Conservation (phyloP, 1,284 basidiomycete genomes). For the Cystobasidium slooffiae region DNA sequence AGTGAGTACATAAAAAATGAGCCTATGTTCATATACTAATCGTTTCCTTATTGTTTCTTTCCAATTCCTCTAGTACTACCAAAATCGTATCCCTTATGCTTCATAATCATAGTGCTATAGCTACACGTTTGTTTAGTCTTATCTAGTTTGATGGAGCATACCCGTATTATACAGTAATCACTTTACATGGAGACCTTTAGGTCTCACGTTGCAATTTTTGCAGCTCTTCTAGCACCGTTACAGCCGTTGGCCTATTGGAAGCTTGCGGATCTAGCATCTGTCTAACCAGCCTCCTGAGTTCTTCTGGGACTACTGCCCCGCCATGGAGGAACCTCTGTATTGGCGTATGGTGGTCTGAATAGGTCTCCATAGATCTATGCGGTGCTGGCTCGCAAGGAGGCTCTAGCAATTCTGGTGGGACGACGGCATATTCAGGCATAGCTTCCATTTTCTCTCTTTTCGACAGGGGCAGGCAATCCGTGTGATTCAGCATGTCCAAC, state of each 20-base stretch:
- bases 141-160: too few species aligned
- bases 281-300: slow-evolving; percentile 20
- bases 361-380: not conserved
- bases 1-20: slow-evolving; percentile 8
- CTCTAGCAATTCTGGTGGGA: slow-evolving; percentile 8
- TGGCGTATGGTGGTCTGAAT: slow-evolving; percentile 24
- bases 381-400: not conserved
- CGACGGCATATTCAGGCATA: not conserved
- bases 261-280: slow-evolving; percentile 27
- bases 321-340: slow-evolving; percentile 22
- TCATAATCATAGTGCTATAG: slow-evolving; percentile 5
- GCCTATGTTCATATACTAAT: not conserved
- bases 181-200: not conserved
- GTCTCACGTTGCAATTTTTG: not conserved
- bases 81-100: slow-evolving; percentile 42
- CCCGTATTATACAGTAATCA: not conserved
- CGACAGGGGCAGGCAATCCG: not conserved
- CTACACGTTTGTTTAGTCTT: not conserved
- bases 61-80: slow-evolving; percentile 19
- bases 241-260: slow-evolving; percentile 5
- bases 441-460: not conserved
- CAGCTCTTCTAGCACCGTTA: slow-evolving; percentile 2
- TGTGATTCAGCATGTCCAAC: not conserved
- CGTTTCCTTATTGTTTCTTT: not conserved
- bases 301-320: not conserved